Evolutionary conservation across 2,329 filamentous ascomycete genomes (phyloP).

Genomic region (Periconia macrospinosa): DNA sequence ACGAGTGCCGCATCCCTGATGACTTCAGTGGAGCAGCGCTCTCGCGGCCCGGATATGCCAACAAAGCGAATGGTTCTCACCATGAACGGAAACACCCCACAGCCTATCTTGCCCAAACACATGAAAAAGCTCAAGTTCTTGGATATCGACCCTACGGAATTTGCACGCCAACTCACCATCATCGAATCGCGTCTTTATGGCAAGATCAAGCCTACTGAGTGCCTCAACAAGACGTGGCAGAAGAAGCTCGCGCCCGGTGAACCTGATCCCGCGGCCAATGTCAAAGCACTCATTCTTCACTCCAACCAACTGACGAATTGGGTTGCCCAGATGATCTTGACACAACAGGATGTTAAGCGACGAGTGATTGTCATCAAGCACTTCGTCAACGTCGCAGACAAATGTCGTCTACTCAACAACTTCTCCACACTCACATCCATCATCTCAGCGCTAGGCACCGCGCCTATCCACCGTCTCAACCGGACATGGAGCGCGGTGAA

Average conservation of each 20-base stretch:
- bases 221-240: conserved; percentile 98
- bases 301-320: conserved; percentile 99
- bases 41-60: conserved; percentile 84
- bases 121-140: conserved; percentile 99
- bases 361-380: conserved; percentile 97
- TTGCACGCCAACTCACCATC: conserved; percentile 95
- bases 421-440: conserved; percentile 97
- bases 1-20: conserved; percentile 85
- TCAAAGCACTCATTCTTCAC: conserved; percentile 94
- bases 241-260: conserved; percentile 86
- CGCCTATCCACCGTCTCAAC: conserved; percentile 90
- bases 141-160: conserved; percentile 93
- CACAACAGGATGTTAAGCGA: conserved; percentile 92
- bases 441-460: conserved; percentile 91
- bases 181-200: conserved; percentile 94
- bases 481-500: conserved; percentile 95
- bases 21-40: conserved; percentile 83
- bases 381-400: conserved; percentile 96
- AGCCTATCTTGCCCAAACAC: conserved; percentile 94
- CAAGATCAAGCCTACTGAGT: conserved; percentile 95
- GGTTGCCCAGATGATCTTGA: conserved; percentile 98
- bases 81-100: conserved; percentile 76
- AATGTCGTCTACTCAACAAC: conserved; percentile 92
- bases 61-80: conserved; percentile 87
- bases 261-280: conserved; percentile 85